Base-by-base conservation (phyloP, 805 yeast species). In the Lipomyces japonicus region DNA sequence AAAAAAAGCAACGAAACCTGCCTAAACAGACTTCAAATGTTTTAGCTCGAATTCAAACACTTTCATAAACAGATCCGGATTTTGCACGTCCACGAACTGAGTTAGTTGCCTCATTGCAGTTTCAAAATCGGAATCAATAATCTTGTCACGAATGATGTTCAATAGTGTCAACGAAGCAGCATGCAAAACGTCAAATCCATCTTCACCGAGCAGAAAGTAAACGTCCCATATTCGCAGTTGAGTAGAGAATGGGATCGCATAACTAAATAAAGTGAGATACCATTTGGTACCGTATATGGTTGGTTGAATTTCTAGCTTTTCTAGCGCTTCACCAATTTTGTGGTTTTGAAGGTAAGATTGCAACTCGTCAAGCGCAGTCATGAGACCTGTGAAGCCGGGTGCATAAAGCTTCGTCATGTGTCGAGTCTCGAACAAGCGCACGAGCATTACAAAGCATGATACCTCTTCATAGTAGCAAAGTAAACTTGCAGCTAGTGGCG, bases 401-500 rank as follows among this genome's bases (percentile, higher is more conserved):
- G 48, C 48, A 32, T 51, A 57, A 19, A 57, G 50, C 7, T 3
- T 31, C n/a, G 25, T 51, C 43, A 57, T 24, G 6, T 39, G 51
- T 9, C 53, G 48, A 3, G 31, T 28, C 4, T 39, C 26, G 41
- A 51, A 51, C 18, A 57, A 10, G 3, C 47, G 39, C 23, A 46
- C 51, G 21, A 57, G 47, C 55, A 57, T 46, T 4, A 48, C 32
- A 41, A 51, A 57, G 14, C 59, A 49, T 6, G 41, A 14, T n/a
- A 43, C 34, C 31, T 57, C 61, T 32, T 53, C 54, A 26, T 41
- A 57, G 40, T 57, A 57, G 47, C 57, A 52, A 42, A 75, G 65
- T 6, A 78, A 60, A 1, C 74, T 62, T 1, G 78, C 79, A 0
- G 74, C 71, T n/a, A 78, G 56, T 12, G 65, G 57, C 38, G 65